Evolutionary conservation across 805 yeast genomes (phyloP).

Genomic region (Candida yuanshanica): DNA sequence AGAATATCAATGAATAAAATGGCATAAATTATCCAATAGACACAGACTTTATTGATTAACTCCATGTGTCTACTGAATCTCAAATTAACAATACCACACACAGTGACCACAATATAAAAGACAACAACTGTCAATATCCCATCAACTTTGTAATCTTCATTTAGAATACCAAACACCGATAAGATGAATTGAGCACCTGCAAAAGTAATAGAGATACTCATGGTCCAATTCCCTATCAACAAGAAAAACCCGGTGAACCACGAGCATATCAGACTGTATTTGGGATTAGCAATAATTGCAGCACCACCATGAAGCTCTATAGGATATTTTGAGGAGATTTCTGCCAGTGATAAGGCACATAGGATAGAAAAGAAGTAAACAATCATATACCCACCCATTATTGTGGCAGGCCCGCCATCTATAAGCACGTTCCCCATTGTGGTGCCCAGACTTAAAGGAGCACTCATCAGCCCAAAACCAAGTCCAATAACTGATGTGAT

Average conservation of each 20-base stretch:
- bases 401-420: slow-evolving; percentile 75
- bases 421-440: slow-evolving; percentile 65
- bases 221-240: slow-evolving; percentile 71
- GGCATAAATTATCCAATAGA: slow-evolving; percentile 71
- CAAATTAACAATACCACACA: slow-evolving; percentile 60
- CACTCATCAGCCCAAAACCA: slow-evolving; percentile 79
- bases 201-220: slow-evolving; percentile 66
- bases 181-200: slow-evolving; percentile 73
- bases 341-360: slow-evolving; percentile 69
- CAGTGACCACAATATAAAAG: slow-evolving; percentile 47
- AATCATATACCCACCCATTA: slow-evolving; percentile 67
- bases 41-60: slow-evolving; percentile 58
- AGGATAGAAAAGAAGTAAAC: slow-evolving; percentile 59
- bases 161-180: slow-evolving; percentile 57
- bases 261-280: slow-evolving; percentile 50
- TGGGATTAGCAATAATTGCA: slow-evolving; percentile 58
- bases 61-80: slow-evolving; percentile 57
- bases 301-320: slow-evolving; percentile 75
- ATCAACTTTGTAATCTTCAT: slow-evolving; percentile 54
- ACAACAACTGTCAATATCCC: slow-evolving; percentile 49
- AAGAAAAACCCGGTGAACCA: slow-evolving; percentile 81
- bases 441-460: slow-evolving; percentile 71
- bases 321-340: slow-evolving; percentile 72
- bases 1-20: slow-evolving; percentile 62
- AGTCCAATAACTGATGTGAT: slow-evolving; percentile 69